Conservation (phyloP, 805 yeast genomes). For the Suhomyces pyralidae region DNA sequence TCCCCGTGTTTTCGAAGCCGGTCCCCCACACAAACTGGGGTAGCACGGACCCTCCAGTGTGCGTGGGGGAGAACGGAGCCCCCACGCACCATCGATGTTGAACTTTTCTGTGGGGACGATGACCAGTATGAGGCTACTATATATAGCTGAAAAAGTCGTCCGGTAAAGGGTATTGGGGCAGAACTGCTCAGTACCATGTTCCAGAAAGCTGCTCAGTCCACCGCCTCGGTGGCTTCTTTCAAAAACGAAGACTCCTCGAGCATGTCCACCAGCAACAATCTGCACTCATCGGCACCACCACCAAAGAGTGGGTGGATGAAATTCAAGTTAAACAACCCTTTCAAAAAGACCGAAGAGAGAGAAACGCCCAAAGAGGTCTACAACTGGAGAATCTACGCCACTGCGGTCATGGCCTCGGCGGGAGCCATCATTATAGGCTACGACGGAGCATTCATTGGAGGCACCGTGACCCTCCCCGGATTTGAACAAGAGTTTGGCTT, state of each 20-base stretch:
- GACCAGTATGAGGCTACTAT: not conserved
- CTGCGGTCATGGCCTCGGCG: constrained; percentile 36
- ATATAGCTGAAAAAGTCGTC: not conserved
- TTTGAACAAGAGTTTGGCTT: constrained; percentile 34
- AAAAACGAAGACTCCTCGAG: not conserved
- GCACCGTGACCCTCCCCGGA: constrained; percentile 33
- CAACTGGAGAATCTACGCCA: constrained; percentile 31
- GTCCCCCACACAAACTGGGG: not conserved
- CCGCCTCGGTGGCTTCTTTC: not conserved
- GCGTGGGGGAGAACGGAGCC: not conserved
- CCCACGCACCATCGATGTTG: not conserved
- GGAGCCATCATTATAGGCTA: constrained; percentile 42
- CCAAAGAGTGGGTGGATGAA: not conserved
- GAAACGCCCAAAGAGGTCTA: constrained; percentile 41
- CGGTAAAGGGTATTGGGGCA: not conserved
- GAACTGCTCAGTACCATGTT: not conserved
- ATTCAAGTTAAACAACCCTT: constrained; percentile 14
- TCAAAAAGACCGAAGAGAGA: constrained; percentile 33
- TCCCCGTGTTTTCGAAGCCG: not conserved
- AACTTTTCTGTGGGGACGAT: not conserved
- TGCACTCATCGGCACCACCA: not conserved
- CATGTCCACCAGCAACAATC: not conserved
- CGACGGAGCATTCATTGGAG: constrained; percentile 42
- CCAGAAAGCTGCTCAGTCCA: not conserved
- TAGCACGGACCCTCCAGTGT: not conserved